Conservation (phyloP, 2,329 filamentous ascomycete genomes). For the Pestalotiopsis fici region DNA sequence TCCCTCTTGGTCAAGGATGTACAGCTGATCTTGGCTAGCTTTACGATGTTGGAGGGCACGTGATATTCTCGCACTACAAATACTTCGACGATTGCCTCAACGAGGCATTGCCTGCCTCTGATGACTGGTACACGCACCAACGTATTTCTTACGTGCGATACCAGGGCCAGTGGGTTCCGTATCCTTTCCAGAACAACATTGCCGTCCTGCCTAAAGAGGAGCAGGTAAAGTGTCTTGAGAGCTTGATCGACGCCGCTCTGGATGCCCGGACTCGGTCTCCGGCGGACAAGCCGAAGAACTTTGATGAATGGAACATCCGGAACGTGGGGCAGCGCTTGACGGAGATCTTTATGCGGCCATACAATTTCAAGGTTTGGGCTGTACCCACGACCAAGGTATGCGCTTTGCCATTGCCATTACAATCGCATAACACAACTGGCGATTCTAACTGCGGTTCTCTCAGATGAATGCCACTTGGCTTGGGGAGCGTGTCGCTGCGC, state of each 20-base stretch:
- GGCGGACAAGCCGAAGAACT: slow-evolving; percentile 90
- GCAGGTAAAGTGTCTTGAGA: slow-evolving; percentile 90
- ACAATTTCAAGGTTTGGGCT: slow-evolving; percentile 99
- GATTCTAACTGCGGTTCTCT: not conserved
- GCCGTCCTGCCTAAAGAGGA: slow-evolving; percentile 97
- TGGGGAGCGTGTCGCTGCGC: slow-evolving; percentile 95
- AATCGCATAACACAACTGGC: not conserved
- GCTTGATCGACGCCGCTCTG: slow-evolving; percentile 91
- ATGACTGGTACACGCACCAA: slow-evolving; percentile 97
- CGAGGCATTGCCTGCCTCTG: slow-evolving; percentile 89
- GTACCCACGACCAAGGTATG: slow-evolving; percentile 93
- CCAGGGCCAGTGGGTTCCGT: slow-evolving; percentile 94
- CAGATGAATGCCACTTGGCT: slow-evolving; percentile 99
- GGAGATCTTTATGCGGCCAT: slow-evolving; percentile 96
- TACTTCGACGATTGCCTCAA: slow-evolving; percentile 99
- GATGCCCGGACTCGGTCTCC: slow-evolving; percentile 74
- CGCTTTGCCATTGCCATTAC: not conserved
- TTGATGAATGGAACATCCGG: slow-evolving; percentile 97
- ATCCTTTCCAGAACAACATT: slow-evolving; percentile 99
- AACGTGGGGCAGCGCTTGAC: slow-evolving; percentile 88
- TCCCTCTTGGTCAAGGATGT: not conserved
- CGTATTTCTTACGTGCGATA: slow-evolving; percentile 98
- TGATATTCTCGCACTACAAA: slow-evolving; percentile 99
- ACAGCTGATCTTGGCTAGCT: slow-evolving; percentile 57
- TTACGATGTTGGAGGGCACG: slow-evolving; percentile 97